Conservation (phyloP, 2,329 filamentous ascomycete species). For the Sporothrix pallida region DNA sequence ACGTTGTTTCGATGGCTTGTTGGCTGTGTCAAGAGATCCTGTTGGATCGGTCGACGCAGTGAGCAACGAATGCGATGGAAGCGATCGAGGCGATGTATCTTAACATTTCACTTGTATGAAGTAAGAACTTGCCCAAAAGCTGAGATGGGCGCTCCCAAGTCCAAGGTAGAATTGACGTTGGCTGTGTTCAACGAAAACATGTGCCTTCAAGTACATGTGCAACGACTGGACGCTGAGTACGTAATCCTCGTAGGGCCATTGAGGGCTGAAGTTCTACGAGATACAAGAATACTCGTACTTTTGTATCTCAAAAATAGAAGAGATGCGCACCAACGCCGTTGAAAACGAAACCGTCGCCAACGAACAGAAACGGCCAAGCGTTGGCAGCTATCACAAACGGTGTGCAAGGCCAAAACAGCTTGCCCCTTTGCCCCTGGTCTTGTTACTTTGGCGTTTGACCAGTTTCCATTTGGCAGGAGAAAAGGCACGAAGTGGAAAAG, state of each 20-base stretch:
- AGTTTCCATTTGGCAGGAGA: not conserved
- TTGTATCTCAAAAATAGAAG: not conserved
- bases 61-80: not conserved
- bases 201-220: conserved; percentile 2
- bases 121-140: not conserved
- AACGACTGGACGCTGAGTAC: not conserved
- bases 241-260: not conserved
- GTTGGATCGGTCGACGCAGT: conserved; percentile 11
- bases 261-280: not conserved
- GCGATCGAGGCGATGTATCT: not conserved
- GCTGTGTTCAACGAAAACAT: not conserved
- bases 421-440: not conserved
- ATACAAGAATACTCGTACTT: not conserved
- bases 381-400: not conserved
- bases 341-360: not conserved
- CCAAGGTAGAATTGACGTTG: conserved; percentile 2
- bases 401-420: conserved; percentile 1
- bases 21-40: not conserved
- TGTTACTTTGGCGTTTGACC: conserved; percentile 13
- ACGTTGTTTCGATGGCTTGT: not conserved
- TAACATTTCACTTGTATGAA: too few species aligned
- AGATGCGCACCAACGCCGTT: not conserved
- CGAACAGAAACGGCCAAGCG: not conserved
- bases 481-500: too few species aligned
- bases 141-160: not conserved